Evolutionary conservation across 176 grass and related monocot genomes (phyloP), one percentile per base, ranked within the genome.

Genomic region (Musa troglodytarum): DNA sequence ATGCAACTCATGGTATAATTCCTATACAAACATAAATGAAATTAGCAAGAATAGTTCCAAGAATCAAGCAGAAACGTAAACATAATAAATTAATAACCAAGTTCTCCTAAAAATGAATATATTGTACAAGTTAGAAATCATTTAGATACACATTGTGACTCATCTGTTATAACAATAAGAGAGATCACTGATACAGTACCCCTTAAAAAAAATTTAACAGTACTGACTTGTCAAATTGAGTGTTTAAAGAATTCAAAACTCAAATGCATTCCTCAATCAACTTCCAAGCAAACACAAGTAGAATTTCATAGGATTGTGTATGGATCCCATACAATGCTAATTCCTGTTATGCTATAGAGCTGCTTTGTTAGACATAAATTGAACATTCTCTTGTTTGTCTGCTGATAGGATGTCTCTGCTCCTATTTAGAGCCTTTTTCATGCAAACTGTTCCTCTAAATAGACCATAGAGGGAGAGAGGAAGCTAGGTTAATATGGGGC

Each of bases 1-100:
- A 87, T 99, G 95, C 68, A 99, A 87, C 81, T 99, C 95, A 78
- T 99, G 95, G 74, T 99, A 99, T 77, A 99, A 53, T 87, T 99
- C 90, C 95, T 99, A 79, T n/a, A 78, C 76, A 82, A 23, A 59
- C 50, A 1, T n/a, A 77, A 50, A n/a, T 80, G 55, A 67, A 68
- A 22, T 68, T 58, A 34, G 76, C 52, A 63, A 54, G 9, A 68
- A 43, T 65, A 75, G 74, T 17, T 69, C 23, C 14, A 23, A 77
- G 29, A 77, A 77, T 61, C 73, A 53, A 66, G 20, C 17, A 65
- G 2, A 63, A 76, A 54, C 12, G 10, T 55, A 54, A 53, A 10
- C 12, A 25, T 22, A 25, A 22, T 22, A 22, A 22, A 22, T 22
- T 22, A 22, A 22, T 9, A 25, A 54, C 28, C 11, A 19, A 56